phyloP scores from a whole-genome alignment of 2,329 filamentous ascomycete genomes.

The Hymenoscyphus infarciens region DNA sequence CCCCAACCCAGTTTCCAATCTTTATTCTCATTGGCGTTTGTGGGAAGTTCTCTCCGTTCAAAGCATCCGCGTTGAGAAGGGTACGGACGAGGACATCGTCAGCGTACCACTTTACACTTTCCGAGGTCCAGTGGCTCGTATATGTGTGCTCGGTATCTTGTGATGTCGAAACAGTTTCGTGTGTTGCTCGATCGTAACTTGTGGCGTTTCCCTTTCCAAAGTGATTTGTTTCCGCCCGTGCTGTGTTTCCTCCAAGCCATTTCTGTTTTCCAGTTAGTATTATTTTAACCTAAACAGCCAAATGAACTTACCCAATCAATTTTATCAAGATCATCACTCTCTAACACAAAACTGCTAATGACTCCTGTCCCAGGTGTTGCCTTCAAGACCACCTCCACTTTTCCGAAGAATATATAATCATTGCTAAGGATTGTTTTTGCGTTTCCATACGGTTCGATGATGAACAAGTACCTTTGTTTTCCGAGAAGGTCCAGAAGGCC shows the following conservation, averaged over 20 bases:
- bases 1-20: constrained; percentile 64
- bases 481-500: too few species aligned
- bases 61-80: constrained; percentile 55
- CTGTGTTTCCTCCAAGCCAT: constrained; percentile 40
- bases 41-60: constrained; percentile 61
- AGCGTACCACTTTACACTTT: constrained; percentile 63
- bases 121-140: constrained; percentile 66
- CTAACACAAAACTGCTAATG: constrained; percentile 74
- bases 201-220: constrained; percentile 70
- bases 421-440: constrained; percentile 72
- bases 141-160: constrained; percentile 62
- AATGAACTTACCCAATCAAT: constrained; percentile 63
- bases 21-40: constrained; percentile 72
- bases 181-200: constrained; percentile 64
- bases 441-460: constrained; percentile 64
- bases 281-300: not conserved
- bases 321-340: constrained; percentile 80
- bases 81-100: constrained; percentile 64
- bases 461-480: too few species aligned
- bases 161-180: constrained; percentile 52
- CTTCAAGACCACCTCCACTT: constrained; percentile 72
- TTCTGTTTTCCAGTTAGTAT: constrained; percentile 20
- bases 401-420: constrained; percentile 83
- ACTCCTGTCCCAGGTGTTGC: constrained; percentile 71
- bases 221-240: constrained; percentile 74